A percentile compares a stretch with the other conserved stretches of the same genome.
phyloP scores from a whole-genome alignment of 2,329 filamentous ascomycete genomes.

The Xylaria multiplex region DNA sequence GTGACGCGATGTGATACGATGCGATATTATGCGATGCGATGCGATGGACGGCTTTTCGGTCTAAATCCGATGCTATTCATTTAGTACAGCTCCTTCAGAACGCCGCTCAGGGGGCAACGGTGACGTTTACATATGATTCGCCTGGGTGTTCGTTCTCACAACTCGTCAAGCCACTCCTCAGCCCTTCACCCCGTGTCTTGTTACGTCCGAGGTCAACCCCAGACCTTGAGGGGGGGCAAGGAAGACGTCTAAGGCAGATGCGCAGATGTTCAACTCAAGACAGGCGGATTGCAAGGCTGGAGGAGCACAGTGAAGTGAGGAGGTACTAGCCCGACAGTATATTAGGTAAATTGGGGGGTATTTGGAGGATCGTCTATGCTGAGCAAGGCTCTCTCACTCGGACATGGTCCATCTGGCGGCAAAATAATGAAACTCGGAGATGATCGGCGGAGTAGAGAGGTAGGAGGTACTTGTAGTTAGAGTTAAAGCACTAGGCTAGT shows the following conservation, averaged over 20 bases:
- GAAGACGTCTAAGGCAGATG: slow-evolving; percentile 6
- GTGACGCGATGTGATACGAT: slow-evolving; percentile 16
- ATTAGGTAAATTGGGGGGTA: slow-evolving; percentile 10
- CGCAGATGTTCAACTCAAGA: slow-evolving; percentile 4
- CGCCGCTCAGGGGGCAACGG: not conserved
- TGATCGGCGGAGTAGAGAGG: slow-evolving; percentile 3
- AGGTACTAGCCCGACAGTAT: not conserved
- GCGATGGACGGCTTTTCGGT: slow-evolving; percentile 11
- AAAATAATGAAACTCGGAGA: slow-evolving; percentile 16
- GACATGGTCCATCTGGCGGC: slow-evolving; percentile 7
- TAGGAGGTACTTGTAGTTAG: not conserved
- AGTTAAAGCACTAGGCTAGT: not conserved
- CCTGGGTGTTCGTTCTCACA: slow-evolving; percentile 5
- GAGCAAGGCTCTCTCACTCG: slow-evolving; percentile 12
- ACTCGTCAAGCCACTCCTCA: not conserved
- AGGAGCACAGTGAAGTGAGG: not conserved
- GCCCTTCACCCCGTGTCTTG: not conserved
- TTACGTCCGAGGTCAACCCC: not conserved
- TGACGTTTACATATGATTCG: slow-evolving; percentile 7
- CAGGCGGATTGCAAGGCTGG: not conserved
- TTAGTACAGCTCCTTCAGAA: slow-evolving; percentile 22
- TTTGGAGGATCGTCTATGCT: not conserved
- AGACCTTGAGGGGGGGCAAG: not conserved
- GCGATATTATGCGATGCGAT: slow-evolving; percentile 22
- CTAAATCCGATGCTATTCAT: slow-evolving; percentile 11